Percentiles rank a stretch among this genome's conserved stretches.
These are phyloP conservation scores for Vanilla planifolia DNA, from an alignment of 106 monocot genomes.

Conservation along the genomic window DNA sequence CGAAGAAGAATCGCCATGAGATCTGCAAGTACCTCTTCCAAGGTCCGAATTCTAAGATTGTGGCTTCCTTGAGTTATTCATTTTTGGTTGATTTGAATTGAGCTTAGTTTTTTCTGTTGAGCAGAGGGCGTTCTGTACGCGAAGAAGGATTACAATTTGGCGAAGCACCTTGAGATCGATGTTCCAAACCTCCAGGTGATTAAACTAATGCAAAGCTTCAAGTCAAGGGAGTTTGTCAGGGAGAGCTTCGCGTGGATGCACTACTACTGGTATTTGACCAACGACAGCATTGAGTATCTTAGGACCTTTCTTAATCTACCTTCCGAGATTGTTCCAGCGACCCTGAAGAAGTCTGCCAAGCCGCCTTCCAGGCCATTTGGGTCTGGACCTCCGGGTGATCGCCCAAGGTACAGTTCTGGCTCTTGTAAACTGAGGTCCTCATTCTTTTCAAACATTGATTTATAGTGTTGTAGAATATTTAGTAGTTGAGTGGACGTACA, in stretches of 20 bases:
- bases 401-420: constrained; percentile 43
- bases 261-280: constrained; percentile 90
- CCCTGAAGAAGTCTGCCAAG: constrained; percentile 72
- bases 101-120: too few relatives aligned
- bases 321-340: constrained; percentile 78
- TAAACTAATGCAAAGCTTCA: constrained; percentile 93
- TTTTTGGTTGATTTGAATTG: too few relatives aligned
- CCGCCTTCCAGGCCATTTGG: constrained; percentile 53
- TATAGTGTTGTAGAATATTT: background rate
- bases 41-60: constrained; percentile 17
- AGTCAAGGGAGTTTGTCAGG: constrained; percentile 74
- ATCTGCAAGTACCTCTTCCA: constrained; percentile 89
- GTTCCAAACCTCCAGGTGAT: constrained; percentile 89
- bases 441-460: background rate
- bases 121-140: constrained; percentile 76
- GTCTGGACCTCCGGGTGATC: constrained; percentile 60
- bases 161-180: constrained; percentile 67
- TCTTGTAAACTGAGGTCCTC: too few relatives aligned
- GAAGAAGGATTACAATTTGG: constrained; percentile 83
- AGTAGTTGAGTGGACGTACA: background rate
- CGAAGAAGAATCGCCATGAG: constrained; percentile 73
- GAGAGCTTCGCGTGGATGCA: constrained; percentile 86
- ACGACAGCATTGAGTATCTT: constrained; percentile 72
- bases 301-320: constrained; percentile 63
- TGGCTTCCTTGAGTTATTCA: too few relatives aligned